Percentiles rank a stretch among this genome's conserved stretches.
Conservation (phyloP, 192 early-diverging fungal species). For the Entomortierella chlamydospora region DNA sequence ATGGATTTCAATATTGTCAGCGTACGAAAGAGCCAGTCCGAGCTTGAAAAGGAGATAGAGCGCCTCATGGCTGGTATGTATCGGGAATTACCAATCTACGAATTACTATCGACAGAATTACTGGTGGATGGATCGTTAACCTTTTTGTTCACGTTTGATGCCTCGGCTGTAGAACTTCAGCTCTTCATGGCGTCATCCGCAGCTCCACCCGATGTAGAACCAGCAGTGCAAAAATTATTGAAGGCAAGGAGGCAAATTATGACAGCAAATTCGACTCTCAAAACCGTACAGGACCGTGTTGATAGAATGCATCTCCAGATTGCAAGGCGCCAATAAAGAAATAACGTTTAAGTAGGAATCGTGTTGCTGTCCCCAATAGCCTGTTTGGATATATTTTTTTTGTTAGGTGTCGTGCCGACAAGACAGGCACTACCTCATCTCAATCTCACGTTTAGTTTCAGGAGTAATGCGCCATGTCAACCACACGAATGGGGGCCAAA, state of each 20-base stretch:
- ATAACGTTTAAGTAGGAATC: not conserved
- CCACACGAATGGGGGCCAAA: too few relatives aligned
- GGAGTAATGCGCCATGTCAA: too few relatives aligned
- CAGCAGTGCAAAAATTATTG: conserved; percentile 60
- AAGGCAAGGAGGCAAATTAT: conserved; percentile 60
- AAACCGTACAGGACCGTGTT: conserved; percentile 59
- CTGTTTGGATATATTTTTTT: too few relatives aligned
- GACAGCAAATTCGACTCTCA: conserved; percentile 58
- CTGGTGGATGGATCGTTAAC: too few relatives aligned
- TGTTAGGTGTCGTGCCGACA: too few relatives aligned
- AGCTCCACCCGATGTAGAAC: conserved; percentile 61
- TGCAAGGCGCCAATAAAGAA: conserved; percentile 21
- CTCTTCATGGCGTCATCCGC: conserved; percentile 60
- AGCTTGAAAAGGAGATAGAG: conserved; percentile 69
- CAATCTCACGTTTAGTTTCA: too few relatives aligned
- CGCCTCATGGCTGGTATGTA: conserved; percentile 64
- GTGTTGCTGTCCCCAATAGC: not conserved
- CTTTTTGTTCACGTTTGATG: too few relatives aligned
- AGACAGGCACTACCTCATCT: too few relatives aligned
- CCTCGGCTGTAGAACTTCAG: conserved; percentile 59
- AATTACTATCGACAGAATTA: too few relatives aligned
- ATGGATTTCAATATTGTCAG: conserved; percentile 64
- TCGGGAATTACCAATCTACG: too few relatives aligned
- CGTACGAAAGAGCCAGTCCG: conserved; percentile 62
- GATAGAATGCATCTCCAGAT: conserved; percentile 55